phyloP scores from a whole-genome alignment of 805 yeast genomes.

The Candida gorgasii region DNA sequence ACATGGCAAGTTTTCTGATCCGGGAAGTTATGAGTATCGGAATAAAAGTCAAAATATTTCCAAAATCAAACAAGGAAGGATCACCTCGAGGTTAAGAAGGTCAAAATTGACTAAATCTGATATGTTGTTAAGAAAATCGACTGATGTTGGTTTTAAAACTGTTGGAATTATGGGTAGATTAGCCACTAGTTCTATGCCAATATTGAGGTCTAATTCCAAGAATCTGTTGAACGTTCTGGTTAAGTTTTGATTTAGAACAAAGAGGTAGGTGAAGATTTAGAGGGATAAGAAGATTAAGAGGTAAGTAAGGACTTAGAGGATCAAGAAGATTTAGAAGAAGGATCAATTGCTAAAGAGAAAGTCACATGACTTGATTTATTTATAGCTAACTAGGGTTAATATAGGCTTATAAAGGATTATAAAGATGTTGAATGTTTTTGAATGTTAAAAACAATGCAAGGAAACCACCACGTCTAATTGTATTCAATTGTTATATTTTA shows the following conservation, averaged over 20 bases:
- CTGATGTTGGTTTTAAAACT: constrained; percentile 21
- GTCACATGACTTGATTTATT: too few species aligned
- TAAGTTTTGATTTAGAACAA: constrained; percentile 15
- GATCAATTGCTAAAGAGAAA: too few species aligned
- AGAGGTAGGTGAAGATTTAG: background rate
- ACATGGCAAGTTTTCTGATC: constrained; percentile 29
- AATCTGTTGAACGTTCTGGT: constrained; percentile 20
- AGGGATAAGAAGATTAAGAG: background rate
- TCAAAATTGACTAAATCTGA: constrained; percentile 15
- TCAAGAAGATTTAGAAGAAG: too few species aligned
- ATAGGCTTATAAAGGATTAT: too few species aligned
- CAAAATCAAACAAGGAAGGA: constrained; percentile 26
- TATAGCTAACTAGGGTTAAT: too few species aligned
- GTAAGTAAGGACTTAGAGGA: too few species aligned
- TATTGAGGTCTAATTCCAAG: constrained; percentile 14
- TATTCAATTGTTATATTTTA: too few species aligned
- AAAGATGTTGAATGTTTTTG: too few species aligned
- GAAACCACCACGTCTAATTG: too few species aligned
- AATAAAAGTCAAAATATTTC: constrained; percentile 20
- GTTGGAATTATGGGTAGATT: constrained; percentile 23
- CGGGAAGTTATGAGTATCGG: constrained; percentile 17
- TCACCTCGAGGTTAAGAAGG: constrained; percentile 21
- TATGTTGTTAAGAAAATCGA: constrained; percentile 18
- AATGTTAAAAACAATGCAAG: too few species aligned
- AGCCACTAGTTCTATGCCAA: constrained; percentile 21